phyloP scores from a whole-genome alignment of 371 early-diverging fungal genomes.

The Syncephalis plumigaleata region DNA sequence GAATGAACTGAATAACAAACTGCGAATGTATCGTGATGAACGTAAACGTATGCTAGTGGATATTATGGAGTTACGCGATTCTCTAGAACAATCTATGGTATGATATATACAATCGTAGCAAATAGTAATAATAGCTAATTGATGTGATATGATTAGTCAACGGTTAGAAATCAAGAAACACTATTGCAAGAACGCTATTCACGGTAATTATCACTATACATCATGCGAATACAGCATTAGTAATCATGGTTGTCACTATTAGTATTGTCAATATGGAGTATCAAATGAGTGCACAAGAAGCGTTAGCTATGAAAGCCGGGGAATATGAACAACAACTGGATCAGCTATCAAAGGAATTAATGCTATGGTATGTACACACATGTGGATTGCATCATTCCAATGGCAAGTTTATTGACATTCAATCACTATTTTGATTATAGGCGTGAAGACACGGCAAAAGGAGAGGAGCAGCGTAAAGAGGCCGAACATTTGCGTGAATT shows the following conservation, averaged over 20 bases:
- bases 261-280: slow-evolving; percentile 31
- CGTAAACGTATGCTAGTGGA: slow-evolving; percentile 31
- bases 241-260: neutral
- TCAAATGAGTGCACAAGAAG: slow-evolving; percentile 23
- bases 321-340: slow-evolving; percentile 34
- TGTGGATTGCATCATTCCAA: neutral
- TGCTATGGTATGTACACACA: slow-evolving; percentile 21
- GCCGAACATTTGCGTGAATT: too few relatives aligned
- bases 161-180: neutral
- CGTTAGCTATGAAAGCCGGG: slow-evolving; percentile 22
- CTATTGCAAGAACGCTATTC: neutral
- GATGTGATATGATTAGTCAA: neutral
- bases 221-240: neutral
- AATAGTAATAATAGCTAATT: neutral
- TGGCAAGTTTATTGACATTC: too few relatives aligned
- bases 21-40: slow-evolving; percentile 32
- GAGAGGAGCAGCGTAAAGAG: too few relatives aligned
- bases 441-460: too few relatives aligned
- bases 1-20: slow-evolving; percentile 31
- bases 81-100: slow-evolving; percentile 18
- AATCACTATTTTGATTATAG: too few relatives aligned
- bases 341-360: slow-evolving; percentile 33
- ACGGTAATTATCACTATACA: neutral
- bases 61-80: slow-evolving; percentile 21
- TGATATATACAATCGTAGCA: neutral